Base-by-base conservation (phyloP, 2,329 filamentous ascomycete genomes). In the Monilinia polystroma region DNA sequence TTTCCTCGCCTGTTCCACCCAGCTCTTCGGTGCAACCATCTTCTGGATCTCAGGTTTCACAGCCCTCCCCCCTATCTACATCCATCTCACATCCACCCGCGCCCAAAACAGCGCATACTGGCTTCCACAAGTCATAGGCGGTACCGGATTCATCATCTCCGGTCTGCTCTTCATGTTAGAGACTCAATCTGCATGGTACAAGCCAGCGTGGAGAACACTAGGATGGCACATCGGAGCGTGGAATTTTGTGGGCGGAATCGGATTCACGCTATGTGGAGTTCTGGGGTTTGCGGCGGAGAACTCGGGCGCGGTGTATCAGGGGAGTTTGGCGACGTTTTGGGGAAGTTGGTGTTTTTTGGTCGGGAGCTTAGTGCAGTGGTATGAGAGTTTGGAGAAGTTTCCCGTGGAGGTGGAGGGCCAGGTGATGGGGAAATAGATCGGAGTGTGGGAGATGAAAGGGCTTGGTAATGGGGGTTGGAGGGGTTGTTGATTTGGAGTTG, bases 21-120 rank as follows among this genome's bases (percentile, higher is more conserved):
- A 89, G 73, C 78, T 88, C 66, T 68, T 85, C 45, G 86, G 82
- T 7, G 86, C 87, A 2, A 85, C 84, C 0, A 78, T 90, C 67
- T 90, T 89, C 77, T 88, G 85, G 82, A 84, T 90, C 63, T 79
- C 85, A 0, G 86, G 86, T 8, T 83, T 89, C 72, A 86, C 85
- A 0, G 82, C 84, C 2, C 75, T 90, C 1, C 86, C 86, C 81
- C 81, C 2, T 8, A 85, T 89, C 54, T 78, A 80, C 69, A 73
- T 83, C 68, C 76, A 80, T 11, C 76, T 90, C 70, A 81, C 80
- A 14, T 43, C 72, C 4, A 75, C 74, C 3, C 76, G 78, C 12
- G 79, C 78, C 1, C 73, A 82, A 32, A 82, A 87, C 67, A 84
- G 85, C 4, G 79, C 85, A 5, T 90, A 83, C 76, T 90, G 87